Percentiles rank a stretch among this genome's conserved stretches.
These are phyloP conservation scores for Fraxinus paxiana DNA, from an alignment of 305 asterid genomes.

Conservation along the genomic window DNA sequence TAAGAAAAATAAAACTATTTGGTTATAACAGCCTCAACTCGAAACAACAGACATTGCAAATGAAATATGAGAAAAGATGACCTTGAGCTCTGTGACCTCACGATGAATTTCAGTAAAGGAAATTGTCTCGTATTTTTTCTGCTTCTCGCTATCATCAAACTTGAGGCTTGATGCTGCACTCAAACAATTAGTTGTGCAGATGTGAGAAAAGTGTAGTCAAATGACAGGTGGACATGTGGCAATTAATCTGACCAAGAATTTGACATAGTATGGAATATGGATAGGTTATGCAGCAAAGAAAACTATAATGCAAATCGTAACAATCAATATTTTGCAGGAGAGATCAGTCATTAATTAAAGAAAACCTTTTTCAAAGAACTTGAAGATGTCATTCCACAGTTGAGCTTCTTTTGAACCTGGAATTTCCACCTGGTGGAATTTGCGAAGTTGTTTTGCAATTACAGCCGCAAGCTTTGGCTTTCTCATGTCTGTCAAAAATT, in stretches of 20 bases:
- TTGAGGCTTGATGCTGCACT: constrained; percentile 67
- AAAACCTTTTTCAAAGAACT: constrained; percentile 65
- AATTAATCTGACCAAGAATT: constrained; percentile 5
- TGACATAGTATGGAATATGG: neutral
- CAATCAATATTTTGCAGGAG: constrained; percentile 22
- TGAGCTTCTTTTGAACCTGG: constrained; percentile 88
- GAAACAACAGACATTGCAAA: constrained; percentile 15
- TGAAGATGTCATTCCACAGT: constrained; percentile 74
- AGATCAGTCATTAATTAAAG: constrained; percentile 19
- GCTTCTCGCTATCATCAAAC: constrained; percentile 63
- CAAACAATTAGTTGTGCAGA: constrained; percentile 23
- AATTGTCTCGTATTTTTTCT: constrained; percentile 56
- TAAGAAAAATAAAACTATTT: neutral
- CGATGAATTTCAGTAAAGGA: constrained; percentile 60
- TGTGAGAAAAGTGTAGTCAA: constrained; percentile 25
- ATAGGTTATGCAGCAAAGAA: neutral
- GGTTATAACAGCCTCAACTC: neutral
- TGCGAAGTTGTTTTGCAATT: constrained; percentile 76
- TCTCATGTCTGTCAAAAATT: constrained; percentile 64
- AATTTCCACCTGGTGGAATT: constrained; percentile 81
- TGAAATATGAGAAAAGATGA: constrained; percentile 26
- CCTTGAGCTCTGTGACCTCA: constrained; percentile 57
- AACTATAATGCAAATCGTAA: constrained; percentile 16
- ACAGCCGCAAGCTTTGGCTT: constrained; percentile 67
- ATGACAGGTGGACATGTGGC: constrained; percentile 8